phyloP scores from a whole-genome alignment of 306 rosid species.

The Prinsepia uniflora region DNA sequence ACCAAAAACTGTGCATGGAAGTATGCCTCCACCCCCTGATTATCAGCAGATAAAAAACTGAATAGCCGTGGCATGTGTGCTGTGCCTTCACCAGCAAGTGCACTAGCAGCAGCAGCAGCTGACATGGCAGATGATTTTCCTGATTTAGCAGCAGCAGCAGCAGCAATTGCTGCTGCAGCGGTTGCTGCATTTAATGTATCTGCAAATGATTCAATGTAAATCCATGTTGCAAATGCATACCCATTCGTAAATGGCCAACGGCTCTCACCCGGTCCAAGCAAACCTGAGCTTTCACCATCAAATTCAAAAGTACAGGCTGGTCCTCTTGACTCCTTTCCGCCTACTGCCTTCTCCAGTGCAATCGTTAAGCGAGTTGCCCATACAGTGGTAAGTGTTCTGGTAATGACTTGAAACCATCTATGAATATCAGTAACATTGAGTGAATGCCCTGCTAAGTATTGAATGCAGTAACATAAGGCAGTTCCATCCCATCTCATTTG shows the following conservation, averaged over 20 bases:
- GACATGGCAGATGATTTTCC: constrained; percentile 99
- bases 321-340: constrained; percentile 90
- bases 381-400: constrained; percentile 63
- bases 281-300: constrained; percentile 99
- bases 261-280: constrained; percentile 96
- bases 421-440: constrained; percentile 73
- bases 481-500: constrained; percentile 89
- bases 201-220: constrained; percentile 95
- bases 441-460: constrained; percentile 90
- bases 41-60: constrained; percentile 93
- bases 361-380: constrained; percentile 78
- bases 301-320: constrained; percentile 92
- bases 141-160: constrained; percentile 90
- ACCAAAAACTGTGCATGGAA: constrained; percentile 97
- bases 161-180: constrained; percentile 99
- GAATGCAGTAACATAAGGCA: constrained; percentile 88
- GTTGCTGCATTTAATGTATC: constrained; percentile 94
- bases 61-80: constrained; percentile 95
- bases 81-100: constrained; percentile 98
- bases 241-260: constrained; percentile 97
- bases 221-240: constrained; percentile 97
- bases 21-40: constrained; percentile 96
- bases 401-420: constrained; percentile 79
- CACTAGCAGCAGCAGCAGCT: constrained; percentile 99
- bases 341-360: constrained; percentile 82